Percentiles rank a stretch among this genome's conserved stretches.
These are phyloP conservation scores for Xanthoparmelia taractica DNA, from an alignment of 495 filamentous ascomycete genomes.

Conservation along the genomic window DNA sequence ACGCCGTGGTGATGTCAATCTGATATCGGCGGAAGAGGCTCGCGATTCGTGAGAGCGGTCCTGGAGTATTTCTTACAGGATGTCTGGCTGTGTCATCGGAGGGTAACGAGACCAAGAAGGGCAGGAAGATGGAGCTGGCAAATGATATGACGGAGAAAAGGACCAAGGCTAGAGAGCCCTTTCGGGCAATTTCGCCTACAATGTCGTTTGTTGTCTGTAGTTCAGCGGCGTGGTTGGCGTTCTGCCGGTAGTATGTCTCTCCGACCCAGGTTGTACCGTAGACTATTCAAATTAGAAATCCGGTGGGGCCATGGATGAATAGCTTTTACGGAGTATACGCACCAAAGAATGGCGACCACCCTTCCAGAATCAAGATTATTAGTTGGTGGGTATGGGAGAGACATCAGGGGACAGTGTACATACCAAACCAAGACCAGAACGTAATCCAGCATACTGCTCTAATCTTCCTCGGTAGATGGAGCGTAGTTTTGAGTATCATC, in stretches of 20 bases:
- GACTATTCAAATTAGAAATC: conserved; percentile 34
- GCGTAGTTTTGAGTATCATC: conserved; percentile 50
- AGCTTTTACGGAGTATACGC: background rate
- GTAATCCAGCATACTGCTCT: conserved; percentile 84
- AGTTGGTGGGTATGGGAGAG: background rate
- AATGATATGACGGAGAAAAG: conserved; percentile 64
- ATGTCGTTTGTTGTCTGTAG: conserved; percentile 40
- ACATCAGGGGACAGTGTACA: background rate
- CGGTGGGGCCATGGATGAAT: background rate
- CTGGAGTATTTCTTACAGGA: conserved; percentile 64
- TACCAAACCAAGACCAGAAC: conserved; percentile 89
- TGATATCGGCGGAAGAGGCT: conserved; percentile 52
- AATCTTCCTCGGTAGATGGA: conserved; percentile 72
- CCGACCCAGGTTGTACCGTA: conserved; percentile 96
- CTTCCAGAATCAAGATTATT: conserved; percentile 20
- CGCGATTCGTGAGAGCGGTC: conserved; percentile 51
- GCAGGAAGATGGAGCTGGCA: conserved; percentile 57
- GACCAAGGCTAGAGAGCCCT: conserved; percentile 60
- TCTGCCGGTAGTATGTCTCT: conserved; percentile 85
- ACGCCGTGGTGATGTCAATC: conserved; percentile 62
- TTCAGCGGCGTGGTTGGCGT: conserved; percentile 50
- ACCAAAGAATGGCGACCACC: conserved; percentile 64
- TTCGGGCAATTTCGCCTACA: conserved; percentile 64
- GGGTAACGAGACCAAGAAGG: conserved; percentile 56
- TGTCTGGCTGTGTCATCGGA: conserved; percentile 44